Conservation (phyloP, 1,139 yeast genomes). For the Pichia sp. region DNA sequence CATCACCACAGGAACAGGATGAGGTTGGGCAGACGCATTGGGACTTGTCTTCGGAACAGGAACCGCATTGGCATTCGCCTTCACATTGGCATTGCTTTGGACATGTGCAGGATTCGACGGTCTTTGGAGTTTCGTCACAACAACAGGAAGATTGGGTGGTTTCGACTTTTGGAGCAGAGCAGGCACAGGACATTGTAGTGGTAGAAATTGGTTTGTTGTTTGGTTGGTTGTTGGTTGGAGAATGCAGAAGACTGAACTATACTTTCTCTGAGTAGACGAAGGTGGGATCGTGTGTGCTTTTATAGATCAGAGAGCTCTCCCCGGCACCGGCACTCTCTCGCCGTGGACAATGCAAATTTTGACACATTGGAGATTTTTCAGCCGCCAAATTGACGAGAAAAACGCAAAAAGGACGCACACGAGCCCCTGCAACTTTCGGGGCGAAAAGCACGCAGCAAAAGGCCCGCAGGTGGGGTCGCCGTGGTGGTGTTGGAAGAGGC, state of each 20-base stretch:
- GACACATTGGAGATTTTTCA: too few relatives aligned
- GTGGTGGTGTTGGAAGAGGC: too few relatives aligned
- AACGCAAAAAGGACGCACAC: too few relatives aligned
- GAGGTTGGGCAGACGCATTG: neutral
- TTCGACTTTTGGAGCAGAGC: neutral
- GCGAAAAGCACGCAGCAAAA: too few relatives aligned
- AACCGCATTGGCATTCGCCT: neutral
- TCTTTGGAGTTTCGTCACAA: neutral
- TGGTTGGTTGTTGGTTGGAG: neutral
- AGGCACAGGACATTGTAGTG: neutral
- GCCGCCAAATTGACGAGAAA: too few relatives aligned
- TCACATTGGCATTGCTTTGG: slow-evolving; percentile 1
- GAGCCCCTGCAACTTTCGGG: too few relatives aligned
- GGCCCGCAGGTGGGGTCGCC: too few relatives aligned
- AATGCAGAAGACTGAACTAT: neutral
- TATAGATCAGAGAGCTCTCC: too few relatives aligned
- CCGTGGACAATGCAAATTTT: too few relatives aligned
- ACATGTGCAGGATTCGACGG: neutral
- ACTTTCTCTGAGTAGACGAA: too few relatives aligned
- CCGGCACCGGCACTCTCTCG: too few relatives aligned
- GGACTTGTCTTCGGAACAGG: neutral
- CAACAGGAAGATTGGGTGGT: neutral
- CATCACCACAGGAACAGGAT: neutral
- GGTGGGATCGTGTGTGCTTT: too few relatives aligned
- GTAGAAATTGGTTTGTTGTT: neutral